Evolutionary conservation across 1,139 yeast genomes (phyloP).

Genomic region (Arxiozyma bovina): DNA sequence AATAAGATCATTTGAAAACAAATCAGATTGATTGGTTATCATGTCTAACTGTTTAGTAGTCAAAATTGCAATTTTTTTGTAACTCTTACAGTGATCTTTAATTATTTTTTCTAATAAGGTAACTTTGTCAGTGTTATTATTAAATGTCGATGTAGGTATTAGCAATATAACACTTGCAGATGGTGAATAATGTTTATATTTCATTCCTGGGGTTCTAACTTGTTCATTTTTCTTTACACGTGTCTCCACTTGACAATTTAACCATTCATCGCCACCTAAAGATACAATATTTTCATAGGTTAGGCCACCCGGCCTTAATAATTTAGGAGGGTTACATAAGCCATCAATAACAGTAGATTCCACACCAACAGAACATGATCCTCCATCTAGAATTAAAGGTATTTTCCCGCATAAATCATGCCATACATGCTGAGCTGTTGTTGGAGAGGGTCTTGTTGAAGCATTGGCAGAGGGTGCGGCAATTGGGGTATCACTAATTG

Average conservation of each 20-base stretch:
- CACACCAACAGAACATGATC: conserved; percentile 80
- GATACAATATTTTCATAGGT: conserved; percentile 62
- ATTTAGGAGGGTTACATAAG: conserved; percentile 69
- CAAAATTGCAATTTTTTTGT: conserved; percentile 28
- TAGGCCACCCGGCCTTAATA: conserved; percentile 90
- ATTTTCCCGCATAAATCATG: conserved; percentile 71
- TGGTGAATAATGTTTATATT: conserved; percentile 91
- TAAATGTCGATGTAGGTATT: conserved; percentile 25
- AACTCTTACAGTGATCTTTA: conserved; percentile 10
- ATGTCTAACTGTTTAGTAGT: conserved; percentile 20
- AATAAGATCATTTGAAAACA: conserved; percentile 3
- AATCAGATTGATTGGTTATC: conserved; percentile 7
- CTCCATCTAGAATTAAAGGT: conserved; percentile 88
- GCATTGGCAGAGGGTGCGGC: conserved; percentile 99
- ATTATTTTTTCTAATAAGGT: conserved; percentile 10
- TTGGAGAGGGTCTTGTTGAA: conserved; percentile 90
- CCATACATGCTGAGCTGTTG: conserved; percentile 74
- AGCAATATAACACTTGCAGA: conserved; percentile 73
- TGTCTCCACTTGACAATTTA: conserved; percentile 47
- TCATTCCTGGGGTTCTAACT: conserved; percentile 96
- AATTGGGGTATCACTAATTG: conserved; percentile 75
- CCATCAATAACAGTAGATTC: conserved; percentile 95
- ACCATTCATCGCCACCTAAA: conserved; percentile 63
- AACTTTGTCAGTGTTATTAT: conserved; percentile 9
- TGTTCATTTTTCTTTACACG: conserved; percentile 58